Evolutionary conservation across 257 asterid species (phyloP), one percentile per base, ranked within the genome.

Genomic region (Nyctanthes arbortristis): DNA sequence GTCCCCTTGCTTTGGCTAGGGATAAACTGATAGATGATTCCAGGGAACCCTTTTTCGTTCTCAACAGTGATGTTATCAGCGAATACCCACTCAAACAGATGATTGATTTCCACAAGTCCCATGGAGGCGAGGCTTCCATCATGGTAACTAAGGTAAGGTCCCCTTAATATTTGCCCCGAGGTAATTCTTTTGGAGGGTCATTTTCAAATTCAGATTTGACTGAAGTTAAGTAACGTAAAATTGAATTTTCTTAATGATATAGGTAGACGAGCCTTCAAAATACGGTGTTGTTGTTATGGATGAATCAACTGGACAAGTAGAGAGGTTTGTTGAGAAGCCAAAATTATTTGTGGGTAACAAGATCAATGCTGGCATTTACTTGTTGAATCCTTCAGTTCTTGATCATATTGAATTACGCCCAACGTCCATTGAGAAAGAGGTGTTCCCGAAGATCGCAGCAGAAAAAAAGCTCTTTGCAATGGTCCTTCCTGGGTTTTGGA

Each of bases 1-100:
- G 98, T 47, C 98, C 98, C 69, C 96, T 93, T 66, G 98, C 98
- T 76, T 79, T 93, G 91, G 98, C 98, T 65, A 78, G 97, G 84
- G 95, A 93, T 74, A 90, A 90, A 80, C 84, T 93, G 75, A 31
- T 90, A 32, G 98, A 87, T 70, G 79, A 75, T 65, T 90, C 97
- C 12, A 92, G 96, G 54, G 92, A 89, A 67, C 98, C 98, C 2
- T 90, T 93, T 78, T 93, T 93, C 24, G 96, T 93, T 81, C 97
- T 93, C 67, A 93, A 93, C 77, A 93, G 98, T 77, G 97, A 91
- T 77, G 97, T 91, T 59, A 91, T 91, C 81, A 88, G 98, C 43
- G 97, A 90, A 58, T 93, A 90, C 76, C 97, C 97, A 34, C 84
- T 93, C 65, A 86, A 82, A 61, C 89, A 88, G 84, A 93, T 93